Percentiles rank a stretch among this genome's conserved stretches.
These are phyloP conservation scores for Eragrostis tef DNA, from an alignment of 202 grass and related monocot species.

Conservation along the genomic window DNA sequence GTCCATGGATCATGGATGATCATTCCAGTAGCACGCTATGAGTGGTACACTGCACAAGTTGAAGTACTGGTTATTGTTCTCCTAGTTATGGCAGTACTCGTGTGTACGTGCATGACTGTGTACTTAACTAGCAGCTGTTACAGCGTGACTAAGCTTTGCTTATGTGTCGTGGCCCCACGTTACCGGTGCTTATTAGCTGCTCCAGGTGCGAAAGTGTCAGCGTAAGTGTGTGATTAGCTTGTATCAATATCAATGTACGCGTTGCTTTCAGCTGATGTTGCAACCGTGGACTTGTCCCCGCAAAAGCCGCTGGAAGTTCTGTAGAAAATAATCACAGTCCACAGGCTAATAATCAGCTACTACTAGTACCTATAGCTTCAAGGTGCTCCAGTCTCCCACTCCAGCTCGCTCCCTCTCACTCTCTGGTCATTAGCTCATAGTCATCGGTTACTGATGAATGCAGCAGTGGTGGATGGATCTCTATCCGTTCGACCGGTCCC, in stretches of 20 bases:
- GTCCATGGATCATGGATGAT: not conserved
- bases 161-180: too few relatives aligned
- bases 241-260: too few relatives aligned
- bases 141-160: too few relatives aligned
- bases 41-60: not conserved
- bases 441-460: not conserved
- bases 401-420: not conserved
- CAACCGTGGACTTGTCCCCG: not conserved
- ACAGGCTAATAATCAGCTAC: not conserved
- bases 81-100: too few relatives aligned
- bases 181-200: not conserved
- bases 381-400: conserved; percentile 40
- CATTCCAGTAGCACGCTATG: not conserved
- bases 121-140: not conserved
- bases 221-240: not conserved
- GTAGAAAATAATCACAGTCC: not conserved
- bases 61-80: too few relatives aligned
- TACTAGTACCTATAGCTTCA: not conserved
- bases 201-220: not conserved
- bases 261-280: not conserved
- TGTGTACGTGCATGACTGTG: too few relatives aligned
- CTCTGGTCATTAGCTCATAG: not conserved
- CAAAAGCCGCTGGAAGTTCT: conserved; percentile 14
- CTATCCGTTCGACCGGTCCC: not conserved
- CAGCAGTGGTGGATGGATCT: not conserved